Evolutionary conservation across 164 flowering plant genomes (phyloP).

Genomic region (Berberis vulgaris): DNA sequence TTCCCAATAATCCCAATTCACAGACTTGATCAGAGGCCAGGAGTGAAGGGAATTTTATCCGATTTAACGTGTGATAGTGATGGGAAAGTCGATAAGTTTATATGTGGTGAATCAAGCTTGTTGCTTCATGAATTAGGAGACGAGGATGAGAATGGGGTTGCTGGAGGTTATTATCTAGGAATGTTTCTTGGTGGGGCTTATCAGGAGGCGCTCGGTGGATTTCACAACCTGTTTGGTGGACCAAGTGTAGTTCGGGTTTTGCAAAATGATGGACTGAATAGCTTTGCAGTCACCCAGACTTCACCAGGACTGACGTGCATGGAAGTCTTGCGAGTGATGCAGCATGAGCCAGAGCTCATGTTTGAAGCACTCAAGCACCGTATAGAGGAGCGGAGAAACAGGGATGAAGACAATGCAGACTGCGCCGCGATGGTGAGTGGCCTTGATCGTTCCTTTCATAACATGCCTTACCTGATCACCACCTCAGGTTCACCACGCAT

Average conservation of each 20-base stretch:
- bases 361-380: slow-evolving; percentile 88
- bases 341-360: slow-evolving; percentile 98
- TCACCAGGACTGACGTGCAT: slow-evolving; percentile 70
- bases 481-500: not conserved
- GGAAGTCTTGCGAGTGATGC: slow-evolving; percentile 92
- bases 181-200: slow-evolving; percentile 99
- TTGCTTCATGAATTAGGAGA: slow-evolving; percentile 67
- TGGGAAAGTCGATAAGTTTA: slow-evolving; percentile 89
- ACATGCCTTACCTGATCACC: slow-evolving; percentile 67
- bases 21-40: slow-evolving; percentile 63
- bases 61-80: slow-evolving; percentile 98
- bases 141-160: slow-evolving; percentile 8
- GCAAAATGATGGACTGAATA: slow-evolving; percentile 83
- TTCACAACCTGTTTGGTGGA: slow-evolving; percentile 95
- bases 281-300: slow-evolving; percentile 85
- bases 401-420: slow-evolving; percentile 11
- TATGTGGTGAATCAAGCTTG: slow-evolving; percentile 77
- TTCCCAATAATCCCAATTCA: slow-evolving; percentile 95
- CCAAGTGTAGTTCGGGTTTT: slow-evolving; percentile 85
- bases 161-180: slow-evolving; percentile 63
- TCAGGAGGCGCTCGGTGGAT: slow-evolving; percentile 98
- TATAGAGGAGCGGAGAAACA: slow-evolving; percentile 43
- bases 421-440: slow-evolving; percentile 34
- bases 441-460: slow-evolving; percentile 60
- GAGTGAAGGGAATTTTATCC: slow-evolving; percentile 60